A percentile compares a stretch with the other conserved stretches of the same genome.
Conservation (phyloP, 192 early-diverging fungal species). For the Gigaspora rosea region DNA sequence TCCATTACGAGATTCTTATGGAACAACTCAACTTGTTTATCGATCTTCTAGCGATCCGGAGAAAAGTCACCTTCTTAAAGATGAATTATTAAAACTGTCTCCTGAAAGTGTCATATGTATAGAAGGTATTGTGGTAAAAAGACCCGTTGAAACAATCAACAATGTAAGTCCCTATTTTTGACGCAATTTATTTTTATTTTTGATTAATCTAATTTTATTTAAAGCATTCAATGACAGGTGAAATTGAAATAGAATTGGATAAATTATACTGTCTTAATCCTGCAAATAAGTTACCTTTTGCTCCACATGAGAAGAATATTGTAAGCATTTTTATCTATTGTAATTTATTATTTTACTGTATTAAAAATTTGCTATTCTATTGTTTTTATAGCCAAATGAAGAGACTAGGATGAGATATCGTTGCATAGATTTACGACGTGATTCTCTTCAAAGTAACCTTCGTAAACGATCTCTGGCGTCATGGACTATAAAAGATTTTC, state of each 20-base stretch:
- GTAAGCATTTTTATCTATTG: slow-evolving; percentile 33
- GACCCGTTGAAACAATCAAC: slow-evolving; percentile 55
- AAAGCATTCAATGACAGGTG: slow-evolving; percentile 52
- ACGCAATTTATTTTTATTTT: slow-evolving; percentile 1
- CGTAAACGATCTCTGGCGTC: slow-evolving; percentile 67
- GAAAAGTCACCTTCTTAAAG: not conserved
- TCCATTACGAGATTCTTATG: slow-evolving; percentile 75
- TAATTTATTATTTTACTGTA: not conserved
- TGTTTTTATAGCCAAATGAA: slow-evolving; percentile 66
- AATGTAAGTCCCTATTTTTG: slow-evolving; percentile 34
- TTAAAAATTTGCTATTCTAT: not conserved
- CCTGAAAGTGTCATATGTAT: slow-evolving; percentile 75
- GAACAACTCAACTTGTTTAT: slow-evolving; percentile 73
- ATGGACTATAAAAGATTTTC: slow-evolving; percentile 68
- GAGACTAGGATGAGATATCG: slow-evolving; percentile 75
- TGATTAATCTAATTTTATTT: not conserved
- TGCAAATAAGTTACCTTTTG: slow-evolving; percentile 65
- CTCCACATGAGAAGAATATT: slow-evolving; percentile 52
- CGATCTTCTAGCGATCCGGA: slow-evolving; percentile 36
- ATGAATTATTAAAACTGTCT: slow-evolving; percentile 54
- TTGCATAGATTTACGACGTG: slow-evolving; percentile 80
- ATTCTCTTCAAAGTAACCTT: slow-evolving; percentile 74
- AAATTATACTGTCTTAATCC: slow-evolving; percentile 66
- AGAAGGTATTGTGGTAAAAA: slow-evolving; percentile 60
- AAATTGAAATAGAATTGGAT: slow-evolving; percentile 72